Evolutionary conservation across 208 protist species (phyloP), one percentile per base, ranked within the genome.

Genomic region (Zelonia costaricensis): DNA sequence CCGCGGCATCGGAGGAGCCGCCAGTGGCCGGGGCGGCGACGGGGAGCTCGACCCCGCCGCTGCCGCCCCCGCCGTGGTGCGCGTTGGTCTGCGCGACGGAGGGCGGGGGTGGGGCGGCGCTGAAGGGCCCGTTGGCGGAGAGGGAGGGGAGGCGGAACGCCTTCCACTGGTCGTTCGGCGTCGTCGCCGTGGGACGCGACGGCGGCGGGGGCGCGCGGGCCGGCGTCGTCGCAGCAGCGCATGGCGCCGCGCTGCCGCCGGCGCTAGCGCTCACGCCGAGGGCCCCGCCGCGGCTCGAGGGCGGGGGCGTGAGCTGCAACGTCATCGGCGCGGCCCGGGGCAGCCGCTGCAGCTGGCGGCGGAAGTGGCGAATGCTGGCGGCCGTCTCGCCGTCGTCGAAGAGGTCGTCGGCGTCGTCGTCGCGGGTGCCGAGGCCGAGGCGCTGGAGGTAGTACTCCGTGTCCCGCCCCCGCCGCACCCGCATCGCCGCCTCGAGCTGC

Each of bases 371-470:
- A n/a, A 46, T 39, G 46, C 33, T 43, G 20, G 23, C 8, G 18
- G 20, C 16, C 30, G 13, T 33, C 28, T 46, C 9, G 7, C 33
- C 7, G 20, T 12, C 53, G 31, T 38, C 18, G 33, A 35, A 18
- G 23, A 36, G n/a, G 46, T 47, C 44, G n/a, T 54, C 42, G 3
- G 20, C 58, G 20, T 45, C 60, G 22, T 47, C 59, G 28, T 59
- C 58, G 7, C 25, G 31, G 28, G 57, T 18, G 3, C 63, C 64
- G 20, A 62, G 48, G n/a, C 63, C 56, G 7, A 86, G 65, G 6
- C 77, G 79, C 20, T 80, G 59, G 27, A 80, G 62, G 71, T 82
- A 85, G 67, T 80, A 86, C 58, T 79, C 51, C 44, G 78, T 85
- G 61, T 88, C 71, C 1, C 78, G 63, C 1, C 69, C 78, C 12